Evolutionary conservation across 257 asterid genomes (phyloP).

Genomic region (Ocimum tenuiflorum): DNA sequence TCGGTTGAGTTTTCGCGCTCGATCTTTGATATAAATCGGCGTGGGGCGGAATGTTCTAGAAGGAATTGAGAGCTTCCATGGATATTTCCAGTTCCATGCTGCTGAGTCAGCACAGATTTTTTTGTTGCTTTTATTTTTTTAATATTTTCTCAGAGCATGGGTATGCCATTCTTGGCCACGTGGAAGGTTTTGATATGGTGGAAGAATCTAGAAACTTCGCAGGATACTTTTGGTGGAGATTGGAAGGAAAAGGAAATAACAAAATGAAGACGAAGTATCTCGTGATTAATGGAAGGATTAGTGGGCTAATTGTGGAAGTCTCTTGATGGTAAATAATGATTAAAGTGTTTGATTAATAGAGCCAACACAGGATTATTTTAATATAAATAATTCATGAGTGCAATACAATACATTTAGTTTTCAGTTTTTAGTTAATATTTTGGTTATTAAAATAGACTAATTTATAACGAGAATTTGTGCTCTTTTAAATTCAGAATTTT

Average conservation of each 20-base stretch:
- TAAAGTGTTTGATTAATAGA: too few species aligned
- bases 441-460: too few species aligned
- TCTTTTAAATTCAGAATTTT: too few species aligned
- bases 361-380: too few species aligned
- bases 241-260: too few species aligned
- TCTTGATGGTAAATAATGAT: background rate
- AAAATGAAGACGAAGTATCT: background rate
- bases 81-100: background rate
- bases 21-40: background rate
- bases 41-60: constrained; percentile 14
- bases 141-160: background rate
- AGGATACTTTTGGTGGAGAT: background rate
- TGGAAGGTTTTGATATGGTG: background rate
- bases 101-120: background rate
- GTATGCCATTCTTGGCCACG: background rate
- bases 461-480: too few species aligned
- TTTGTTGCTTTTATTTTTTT: too few species aligned
- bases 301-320: background rate
- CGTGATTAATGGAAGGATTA: background rate
- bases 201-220: constrained; percentile 11
- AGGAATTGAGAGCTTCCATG: background rate
- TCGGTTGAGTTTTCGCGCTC: background rate
- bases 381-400: too few species aligned
- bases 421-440: too few species aligned
- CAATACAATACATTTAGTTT: too few species aligned